Base-by-base conservation (phyloP, 1,139 yeast genomes). In the Pichia cactophila region DNA sequence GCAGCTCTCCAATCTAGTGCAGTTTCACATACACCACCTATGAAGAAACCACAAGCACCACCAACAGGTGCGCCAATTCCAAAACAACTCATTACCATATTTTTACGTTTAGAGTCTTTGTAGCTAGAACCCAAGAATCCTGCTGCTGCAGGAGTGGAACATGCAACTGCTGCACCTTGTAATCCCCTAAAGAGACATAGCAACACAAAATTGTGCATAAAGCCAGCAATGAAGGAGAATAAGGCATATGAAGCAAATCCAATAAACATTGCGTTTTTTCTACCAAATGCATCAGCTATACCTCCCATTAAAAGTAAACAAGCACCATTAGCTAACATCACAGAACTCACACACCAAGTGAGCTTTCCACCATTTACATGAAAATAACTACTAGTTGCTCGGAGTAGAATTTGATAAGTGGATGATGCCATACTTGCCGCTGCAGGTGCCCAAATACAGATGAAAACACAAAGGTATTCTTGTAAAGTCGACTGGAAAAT, bases 31-130 rank as follows among this genome's bases (percentile, higher is more conserved):
- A 73, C 66, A 44, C 76, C 78, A 11, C 74, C 74, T 26, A 66
- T 54, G 28, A 73, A 56, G 33, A 65, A 61, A 0, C 77, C 77
- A 16, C 60, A 48, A 1, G 72, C 69, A 46, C 68, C 69, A 17
- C 78, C 78, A 7, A 71, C 56, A 1, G 78, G 78, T 1, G 77
- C 75, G 1, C 77, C 77, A 1, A 72, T 72, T 4, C 73, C 60
- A 54, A 72, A 72, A 17, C 69, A 61, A 31, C 76, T 73, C 67
- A 73, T 58, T 8, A 62, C 75, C 53, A 64, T 57, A 54, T 73
- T 73, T 53, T 72, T 69, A 41, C 77, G 56, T 44, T 57, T 56
- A 0, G 74, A 69, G 29, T 64, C 62, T 38, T 58, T 57, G 52
- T 73, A 73, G 4, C 64, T 62, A 4, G 72, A 59, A 1, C 76